Conservation (phyloP, 139 green algal species). For the Pycnococcus provasolii region DNA sequence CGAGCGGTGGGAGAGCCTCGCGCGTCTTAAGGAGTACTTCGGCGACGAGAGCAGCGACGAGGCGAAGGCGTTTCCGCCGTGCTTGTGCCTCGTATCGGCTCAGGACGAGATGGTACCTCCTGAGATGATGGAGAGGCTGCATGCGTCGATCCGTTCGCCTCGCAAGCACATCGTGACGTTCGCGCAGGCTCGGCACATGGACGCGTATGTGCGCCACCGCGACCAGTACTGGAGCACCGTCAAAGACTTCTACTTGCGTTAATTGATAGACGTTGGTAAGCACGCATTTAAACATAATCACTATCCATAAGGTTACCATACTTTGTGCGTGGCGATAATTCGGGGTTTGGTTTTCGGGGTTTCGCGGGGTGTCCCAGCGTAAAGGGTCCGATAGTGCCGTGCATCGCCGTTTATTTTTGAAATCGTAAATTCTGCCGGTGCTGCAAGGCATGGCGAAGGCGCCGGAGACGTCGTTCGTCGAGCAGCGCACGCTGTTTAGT, state of each 20-base stretch:
- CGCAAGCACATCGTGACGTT: slow-evolving; percentile 28
- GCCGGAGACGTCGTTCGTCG: too few species aligned
- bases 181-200: slow-evolving; percentile 24
- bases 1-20: slow-evolving; percentile 68
- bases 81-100: slow-evolving; percentile 27
- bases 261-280: too few species aligned
- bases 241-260: slow-evolving; percentile 6
- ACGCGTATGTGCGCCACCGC: slow-evolving; percentile 30
- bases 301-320: too few species aligned
- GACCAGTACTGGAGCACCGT: slow-evolving; percentile 28
- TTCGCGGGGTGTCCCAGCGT: too few species aligned
- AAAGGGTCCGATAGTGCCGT: too few species aligned
- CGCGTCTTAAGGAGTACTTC: slow-evolving; percentile 30
- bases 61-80: slow-evolving; percentile 56
- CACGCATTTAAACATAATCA: too few species aligned
- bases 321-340: too few species aligned
- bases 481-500: too few species aligned
- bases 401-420: too few species aligned
- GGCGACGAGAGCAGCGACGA: slow-evolving; percentile 26
- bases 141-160: slow-evolving; percentile 9
- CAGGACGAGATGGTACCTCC: slow-evolving; percentile 74
- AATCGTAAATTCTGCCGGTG: too few species aligned
- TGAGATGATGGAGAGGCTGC: slow-evolving; percentile 57
- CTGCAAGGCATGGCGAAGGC: too few species aligned
- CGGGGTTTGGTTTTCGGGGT: too few species aligned